phyloP scores from a whole-genome alignment of 257 asterid species.

The Przewalskia tangutica region DNA sequence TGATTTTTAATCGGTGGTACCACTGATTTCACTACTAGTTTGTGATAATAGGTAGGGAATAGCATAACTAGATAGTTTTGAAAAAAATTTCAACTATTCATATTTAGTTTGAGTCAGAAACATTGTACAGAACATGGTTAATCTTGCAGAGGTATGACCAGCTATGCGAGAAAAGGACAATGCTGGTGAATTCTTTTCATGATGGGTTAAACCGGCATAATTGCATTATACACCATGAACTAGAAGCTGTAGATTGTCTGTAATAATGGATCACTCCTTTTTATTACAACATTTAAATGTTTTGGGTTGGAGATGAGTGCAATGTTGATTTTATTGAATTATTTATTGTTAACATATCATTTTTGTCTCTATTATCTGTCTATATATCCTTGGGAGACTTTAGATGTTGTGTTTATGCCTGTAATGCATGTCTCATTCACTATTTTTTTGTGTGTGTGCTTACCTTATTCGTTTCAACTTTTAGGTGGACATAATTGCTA shows the following conservation, averaged over 20 bases:
- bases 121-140: background rate
- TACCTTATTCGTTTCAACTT: conserved; percentile 5
- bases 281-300: background rate
- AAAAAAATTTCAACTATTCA: background rate
- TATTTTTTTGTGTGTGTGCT: background rate
- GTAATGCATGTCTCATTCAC: background rate
- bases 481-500: conserved; percentile 75
- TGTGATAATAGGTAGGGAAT: background rate
- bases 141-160: background rate
- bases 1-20: background rate
- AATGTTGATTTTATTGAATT: background rate
- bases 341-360: background rate
- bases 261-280: background rate
- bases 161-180: background rate
- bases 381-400: background rate
- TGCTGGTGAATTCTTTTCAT: background rate
- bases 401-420: background rate
- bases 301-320: background rate
- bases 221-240: background rate
- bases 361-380: background rate
- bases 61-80: background rate
- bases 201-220: background rate
- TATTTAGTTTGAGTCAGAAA: background rate
- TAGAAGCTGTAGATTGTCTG: background rate
- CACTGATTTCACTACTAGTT: background rate